phyloP scores from a whole-genome alignment of 2,329 filamentous ascomycete genomes.

The Shiraia bambusicola region DNA sequence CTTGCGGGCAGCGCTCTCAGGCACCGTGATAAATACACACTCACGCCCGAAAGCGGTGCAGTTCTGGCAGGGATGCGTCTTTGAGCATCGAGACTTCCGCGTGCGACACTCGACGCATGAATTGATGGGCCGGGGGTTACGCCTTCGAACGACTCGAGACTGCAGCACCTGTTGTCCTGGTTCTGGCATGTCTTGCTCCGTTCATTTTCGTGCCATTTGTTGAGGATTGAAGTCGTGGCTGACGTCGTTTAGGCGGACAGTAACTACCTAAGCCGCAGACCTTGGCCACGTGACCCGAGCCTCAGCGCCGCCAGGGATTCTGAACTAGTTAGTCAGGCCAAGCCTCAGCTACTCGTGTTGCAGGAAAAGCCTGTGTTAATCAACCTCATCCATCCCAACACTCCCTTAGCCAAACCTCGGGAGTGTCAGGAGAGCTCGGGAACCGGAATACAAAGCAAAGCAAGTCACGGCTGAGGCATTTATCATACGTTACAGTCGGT shows the following conservation, averaged over 20 bases:
- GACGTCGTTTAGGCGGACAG: slow-evolving; percentile 18
- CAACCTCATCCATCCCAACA: too few relatives aligned
- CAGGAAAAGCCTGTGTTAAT: too few relatives aligned
- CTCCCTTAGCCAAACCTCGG: too few relatives aligned
- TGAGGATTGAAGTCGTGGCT: slow-evolving; percentile 16
- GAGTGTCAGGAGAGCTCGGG: too few relatives aligned
- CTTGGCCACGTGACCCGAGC: slow-evolving; percentile 11
- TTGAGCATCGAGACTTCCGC: slow-evolving; percentile 43
- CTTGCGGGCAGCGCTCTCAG: slow-evolving; percentile 42
- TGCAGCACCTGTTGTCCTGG: slow-evolving; percentile 39
- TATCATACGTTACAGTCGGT: too few relatives aligned
- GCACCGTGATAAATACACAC: slow-evolving; percentile 43
- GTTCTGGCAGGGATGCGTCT: slow-evolving; percentile 44
- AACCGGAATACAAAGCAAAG: too few relatives aligned
- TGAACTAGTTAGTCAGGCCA: too few relatives aligned
- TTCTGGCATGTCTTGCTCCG: slow-evolving; percentile 40
- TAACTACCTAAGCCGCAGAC: slow-evolving; percentile 1
- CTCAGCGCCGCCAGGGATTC: slow-evolving; percentile 6
- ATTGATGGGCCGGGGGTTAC: slow-evolving; percentile 44
- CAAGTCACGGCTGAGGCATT: too few relatives aligned
- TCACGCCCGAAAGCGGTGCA: slow-evolving; percentile 44
- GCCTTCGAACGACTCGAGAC: slow-evolving; percentile 42
- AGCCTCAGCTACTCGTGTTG: too few relatives aligned
- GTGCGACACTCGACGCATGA: slow-evolving; percentile 44
- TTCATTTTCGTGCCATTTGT: slow-evolving; percentile 38